A percentile compares a stretch with the other conserved stretches of the same genome.
Evolutionary conservation across 129 eudicot species (phyloP).

Genomic region (Sambucus nigra): DNA sequence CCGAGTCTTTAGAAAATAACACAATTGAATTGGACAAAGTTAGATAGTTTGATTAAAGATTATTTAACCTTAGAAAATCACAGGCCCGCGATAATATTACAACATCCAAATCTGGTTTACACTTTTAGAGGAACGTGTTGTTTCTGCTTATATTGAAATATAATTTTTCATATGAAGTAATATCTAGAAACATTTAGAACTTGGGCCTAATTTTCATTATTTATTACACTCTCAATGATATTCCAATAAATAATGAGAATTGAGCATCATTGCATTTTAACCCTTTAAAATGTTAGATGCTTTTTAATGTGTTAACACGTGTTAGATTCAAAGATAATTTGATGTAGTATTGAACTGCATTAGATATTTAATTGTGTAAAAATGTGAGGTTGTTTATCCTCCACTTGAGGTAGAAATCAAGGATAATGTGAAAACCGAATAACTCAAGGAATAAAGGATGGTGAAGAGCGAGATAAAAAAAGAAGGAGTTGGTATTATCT

Average conservation of each 20-base stretch:
- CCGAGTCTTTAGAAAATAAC: too few species aligned
- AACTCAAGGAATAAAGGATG: constrained; percentile 46
- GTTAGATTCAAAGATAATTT: background rate
- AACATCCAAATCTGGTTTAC: too few species aligned
- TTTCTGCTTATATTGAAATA: constrained; percentile 56
- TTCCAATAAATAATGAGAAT: constrained; percentile 82
- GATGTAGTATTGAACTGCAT: constrained; percentile 10
- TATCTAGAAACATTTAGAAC: constrained; percentile 70
- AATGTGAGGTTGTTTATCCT: constrained; percentile 75
- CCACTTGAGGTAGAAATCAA: constrained; percentile 66
- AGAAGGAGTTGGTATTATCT: background rate
- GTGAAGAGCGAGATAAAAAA: background rate
- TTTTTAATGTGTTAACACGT: background rate
- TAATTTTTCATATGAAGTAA: constrained; percentile 51
- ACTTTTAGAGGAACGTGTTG: too few species aligned
- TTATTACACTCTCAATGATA: constrained; percentile 82
- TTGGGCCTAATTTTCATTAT: constrained; percentile 64
- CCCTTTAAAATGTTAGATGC: background rate
- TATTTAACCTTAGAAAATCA: too few species aligned
- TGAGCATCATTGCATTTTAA: constrained; percentile 13
- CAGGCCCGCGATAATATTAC: too few species aligned
- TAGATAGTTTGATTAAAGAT: too few species aligned
- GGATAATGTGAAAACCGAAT: constrained; percentile 32
- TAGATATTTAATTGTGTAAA: constrained; percentile 71
- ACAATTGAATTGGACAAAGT: too few species aligned